Base-by-base conservation (phyloP, 2,329 filamentous ascomycete genomes). In the Ophiocordyceps camponoti-floridani region DNA sequence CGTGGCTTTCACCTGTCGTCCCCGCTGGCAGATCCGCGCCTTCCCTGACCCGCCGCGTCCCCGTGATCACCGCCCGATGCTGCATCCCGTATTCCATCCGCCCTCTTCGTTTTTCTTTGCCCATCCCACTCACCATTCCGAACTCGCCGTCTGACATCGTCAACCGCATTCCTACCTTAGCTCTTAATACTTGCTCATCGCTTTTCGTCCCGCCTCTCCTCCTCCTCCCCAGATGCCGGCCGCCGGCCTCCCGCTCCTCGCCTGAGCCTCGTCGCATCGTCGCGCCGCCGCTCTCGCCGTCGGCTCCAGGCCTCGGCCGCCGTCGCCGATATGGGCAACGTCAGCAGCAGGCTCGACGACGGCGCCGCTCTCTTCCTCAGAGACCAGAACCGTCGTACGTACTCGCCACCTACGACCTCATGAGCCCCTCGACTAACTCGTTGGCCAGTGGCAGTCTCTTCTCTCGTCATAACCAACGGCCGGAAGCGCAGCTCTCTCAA, bases 281-380 rank as follows among this genome's bases (percentile, higher is more conserved):
- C 47, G 30, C 43, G 41, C 16, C 27, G 40, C 27, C 40, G 18
- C 33, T 40, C 31, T 18, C 42, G 19, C 42, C 35, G 14, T 40
- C 46, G 42, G 47, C 41, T 43, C 41, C 35, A 42, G 28, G 45
- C 43, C 45, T 44, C 28, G 43, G 44, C 46, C 42, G 42, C 47
- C 42, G 42, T 46, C 42, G 44, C 62, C 66, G 74, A 65, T 62
- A 98, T 98, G 91, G 91, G 91, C 59, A 87, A 83, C 69, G 80
- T 95, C 64, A 81, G 78, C 62, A 95, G 88, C 71, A 83, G 79
- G 64, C 79, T 81, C 56, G 88, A 94, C 56, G 88, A 95, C 57
- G 84, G 79, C 60, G 73, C 77, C 54, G 66, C 77, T 55, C 69
- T 96, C 60, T 93, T 83, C 62, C 70, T 96, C 59, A 82, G 84